A percentile compares a stretch with the other conserved stretches of the same genome.
Evolutionary conservation across 2,329 filamentous ascomycete species (phyloP).

Genomic region (Esteya vermicola): DNA sequence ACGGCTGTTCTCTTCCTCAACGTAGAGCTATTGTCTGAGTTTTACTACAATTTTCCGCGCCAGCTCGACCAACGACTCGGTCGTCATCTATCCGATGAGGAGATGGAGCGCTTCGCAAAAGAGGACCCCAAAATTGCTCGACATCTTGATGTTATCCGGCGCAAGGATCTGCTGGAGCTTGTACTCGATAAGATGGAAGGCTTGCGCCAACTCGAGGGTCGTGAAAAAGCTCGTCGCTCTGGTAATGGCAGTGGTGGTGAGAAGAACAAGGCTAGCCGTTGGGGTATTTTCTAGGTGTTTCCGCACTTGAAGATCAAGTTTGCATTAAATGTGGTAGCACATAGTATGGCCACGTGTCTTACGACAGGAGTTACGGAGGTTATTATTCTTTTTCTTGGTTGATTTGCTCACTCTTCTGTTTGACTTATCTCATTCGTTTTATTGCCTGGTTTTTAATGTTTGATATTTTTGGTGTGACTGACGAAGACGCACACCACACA

Average conservation of each 20-base stretch:
- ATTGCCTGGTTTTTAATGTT: background rate
- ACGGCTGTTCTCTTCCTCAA: slow-evolving; percentile 96
- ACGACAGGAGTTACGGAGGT: too few relatives aligned
- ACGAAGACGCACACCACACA: background rate
- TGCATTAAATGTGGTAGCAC: too few relatives aligned
- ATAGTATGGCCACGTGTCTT: too few relatives aligned
- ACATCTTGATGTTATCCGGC: slow-evolving; percentile 80
- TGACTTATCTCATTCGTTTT: background rate
- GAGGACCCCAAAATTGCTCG: slow-evolving; percentile 83
- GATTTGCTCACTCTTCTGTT: too few relatives aligned
- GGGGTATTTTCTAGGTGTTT: slow-evolving; percentile 8
- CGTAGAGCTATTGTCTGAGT: slow-evolving; percentile 89
- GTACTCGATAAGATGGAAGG: slow-evolving; percentile 95
- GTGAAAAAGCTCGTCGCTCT: slow-evolving; percentile 41
- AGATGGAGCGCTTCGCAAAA: slow-evolving; percentile 80
- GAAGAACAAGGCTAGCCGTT: slow-evolving; percentile 7
- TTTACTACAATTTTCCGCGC: slow-evolving; percentile 94
- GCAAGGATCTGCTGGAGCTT: slow-evolving; percentile 85
- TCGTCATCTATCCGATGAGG: slow-evolving; percentile 59
- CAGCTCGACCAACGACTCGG: slow-evolving; percentile 81
- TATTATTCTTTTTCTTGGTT: too few relatives aligned
- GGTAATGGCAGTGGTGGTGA: slow-evolving; percentile 2
- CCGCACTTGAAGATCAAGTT: too few relatives aligned
- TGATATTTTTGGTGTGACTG: background rate
- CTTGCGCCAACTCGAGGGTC: slow-evolving; percentile 66